A percentile compares a stretch with the other conserved stretches of the same genome.
Evolutionary conservation across 129 eudicot genomes (phyloP).

Genomic region (Chrysanthemum makinoi): DNA sequence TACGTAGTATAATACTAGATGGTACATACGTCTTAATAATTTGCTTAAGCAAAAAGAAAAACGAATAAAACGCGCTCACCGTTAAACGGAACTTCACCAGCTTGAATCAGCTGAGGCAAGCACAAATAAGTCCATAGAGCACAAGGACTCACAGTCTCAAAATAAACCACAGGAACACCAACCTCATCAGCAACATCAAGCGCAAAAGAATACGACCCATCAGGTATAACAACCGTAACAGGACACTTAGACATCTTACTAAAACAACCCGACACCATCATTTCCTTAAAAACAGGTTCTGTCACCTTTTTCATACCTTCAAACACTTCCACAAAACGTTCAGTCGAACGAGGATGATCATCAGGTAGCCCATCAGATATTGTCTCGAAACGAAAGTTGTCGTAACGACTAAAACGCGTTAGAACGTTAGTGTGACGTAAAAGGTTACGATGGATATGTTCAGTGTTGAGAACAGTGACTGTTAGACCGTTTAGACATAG

Average conservation of each 20-base stretch:
- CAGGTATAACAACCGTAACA: slow-evolving; percentile 39
- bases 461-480: slow-evolving; percentile 58
- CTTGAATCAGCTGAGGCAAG: slow-evolving; percentile 31
- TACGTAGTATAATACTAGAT: no score
- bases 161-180: slow-evolving; percentile 42
- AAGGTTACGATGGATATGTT: slow-evolving; percentile 46
- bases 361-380: slow-evolving; percentile 48
- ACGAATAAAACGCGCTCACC: slow-evolving; percentile 8
- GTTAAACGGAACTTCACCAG: slow-evolving; percentile 47
- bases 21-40: no score
- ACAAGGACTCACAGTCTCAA: slow-evolving; percentile 45
- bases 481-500: slow-evolving; percentile 39
- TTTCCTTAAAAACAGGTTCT: slow-evolving; percentile 28
- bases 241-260: slow-evolving; percentile 28
- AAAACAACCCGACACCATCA: slow-evolving; percentile 34
- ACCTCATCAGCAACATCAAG: slow-evolving; percentile 43
- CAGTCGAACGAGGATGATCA: slow-evolving; percentile 43
- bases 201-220: slow-evolving; percentile 41
- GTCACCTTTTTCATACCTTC: slow-evolving; percentile 22
- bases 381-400: slow-evolving; percentile 33
- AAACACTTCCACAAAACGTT: slow-evolving; percentile 20
- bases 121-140: slow-evolving; percentile 38
- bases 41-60: no score
- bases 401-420: slow-evolving; percentile 32
- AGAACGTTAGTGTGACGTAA: slow-evolving; percentile 28